phyloP scores from a whole-genome alignment of 2,329 filamentous ascomycete genomes.

The Venturia pyrina region DNA sequence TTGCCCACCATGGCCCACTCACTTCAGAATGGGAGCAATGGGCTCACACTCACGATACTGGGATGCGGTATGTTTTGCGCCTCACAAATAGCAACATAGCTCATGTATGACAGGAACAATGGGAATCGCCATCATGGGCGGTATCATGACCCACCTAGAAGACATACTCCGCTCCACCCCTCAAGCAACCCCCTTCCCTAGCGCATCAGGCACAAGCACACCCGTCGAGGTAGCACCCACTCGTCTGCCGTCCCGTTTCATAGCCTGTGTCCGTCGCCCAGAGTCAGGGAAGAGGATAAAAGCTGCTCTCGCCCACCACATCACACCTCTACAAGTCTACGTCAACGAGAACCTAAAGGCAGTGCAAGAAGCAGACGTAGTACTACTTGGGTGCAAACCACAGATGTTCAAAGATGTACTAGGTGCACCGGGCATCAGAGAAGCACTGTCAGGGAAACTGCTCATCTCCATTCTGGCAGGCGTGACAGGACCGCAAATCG shows the following conservation, averaged over 20 bases:
- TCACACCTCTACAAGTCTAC: slow-evolving; percentile 50
- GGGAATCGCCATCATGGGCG: slow-evolving; percentile 74
- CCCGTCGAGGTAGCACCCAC: slow-evolving; percentile 35
- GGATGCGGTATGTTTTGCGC: slow-evolving; percentile 58
- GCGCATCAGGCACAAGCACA: slow-evolving; percentile 25
- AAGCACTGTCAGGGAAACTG: slow-evolving; percentile 68
- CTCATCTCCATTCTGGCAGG: slow-evolving; percentile 76
- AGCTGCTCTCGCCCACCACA: slow-evolving; percentile 53
- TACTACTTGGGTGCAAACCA: slow-evolving; percentile 75
- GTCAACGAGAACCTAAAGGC: slow-evolving; percentile 63
- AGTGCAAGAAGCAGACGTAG: slow-evolving; percentile 57
- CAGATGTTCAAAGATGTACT: slow-evolving; percentile 63
- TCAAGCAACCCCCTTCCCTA: slow-evolving; percentile 20
- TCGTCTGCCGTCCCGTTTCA: slow-evolving; percentile 62
- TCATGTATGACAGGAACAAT: slow-evolving; percentile 55
- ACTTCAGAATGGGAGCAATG: slow-evolving; percentile 1
- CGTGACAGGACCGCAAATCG: slow-evolving; percentile 59
- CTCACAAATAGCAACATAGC: background rate
- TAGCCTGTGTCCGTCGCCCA: slow-evolving; percentile 67
- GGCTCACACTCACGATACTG: slow-evolving; percentile 65
- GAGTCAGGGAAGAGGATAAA: slow-evolving; percentile 60
- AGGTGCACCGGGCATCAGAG: slow-evolving; percentile 54
- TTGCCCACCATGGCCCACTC: background rate
- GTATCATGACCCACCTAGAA: slow-evolving; percentile 63
- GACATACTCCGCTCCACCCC: slow-evolving; percentile 31